Evolutionary conservation across 345 rosid genomes (phyloP), one percentile per base, ranked within the genome.

Genomic region (Camelina sativa): DNA sequence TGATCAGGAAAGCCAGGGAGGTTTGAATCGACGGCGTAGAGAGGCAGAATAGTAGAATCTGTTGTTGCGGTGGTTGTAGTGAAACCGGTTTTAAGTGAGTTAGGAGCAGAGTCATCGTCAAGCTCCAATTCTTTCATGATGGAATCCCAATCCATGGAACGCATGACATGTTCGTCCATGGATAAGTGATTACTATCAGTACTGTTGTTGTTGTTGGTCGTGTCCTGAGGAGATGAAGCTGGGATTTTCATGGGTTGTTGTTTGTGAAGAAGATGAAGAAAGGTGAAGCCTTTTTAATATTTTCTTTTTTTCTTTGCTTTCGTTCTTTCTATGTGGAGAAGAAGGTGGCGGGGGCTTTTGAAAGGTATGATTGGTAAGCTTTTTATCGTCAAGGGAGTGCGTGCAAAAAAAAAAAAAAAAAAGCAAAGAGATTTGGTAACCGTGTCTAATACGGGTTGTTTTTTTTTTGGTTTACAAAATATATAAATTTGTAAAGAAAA

Each of bases 81-180:
- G 1, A 72, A 72, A 23, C 62, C 47, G 3, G 77, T 20, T 62
- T 72, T 78, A 1, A 79, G 47, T 1, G 82, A 52, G 15, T 8
- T 60, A 22, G 82, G 80, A 19, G 86, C 72, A n/a, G 88, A 86
- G 43, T 93, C 93, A 11, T 79, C 82, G 20, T 79, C 82, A 1
- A 88, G 88, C 46, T 90, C 97, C 41, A 92, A 63, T 25, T 95
- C 99, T 50, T 78, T 83, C 94, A 95, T 89, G 74, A 90, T 83
- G 7, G 94, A 86, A 52, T 95, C 99, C 97, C 96, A 95, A 58
- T 92, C 97, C 84, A 91, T 81, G 63, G 82, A 79, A 47, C 88
- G 96, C 47, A 88, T 79, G 13, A 83, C 85, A 57, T 86, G 87
- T 38, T 91, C 96, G 37, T 78, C 81, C 69, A 78, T 60, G 0